Evolutionary conservation across 345 rosid genomes (phyloP).

Genomic region (Sonneratia alba): DNA sequence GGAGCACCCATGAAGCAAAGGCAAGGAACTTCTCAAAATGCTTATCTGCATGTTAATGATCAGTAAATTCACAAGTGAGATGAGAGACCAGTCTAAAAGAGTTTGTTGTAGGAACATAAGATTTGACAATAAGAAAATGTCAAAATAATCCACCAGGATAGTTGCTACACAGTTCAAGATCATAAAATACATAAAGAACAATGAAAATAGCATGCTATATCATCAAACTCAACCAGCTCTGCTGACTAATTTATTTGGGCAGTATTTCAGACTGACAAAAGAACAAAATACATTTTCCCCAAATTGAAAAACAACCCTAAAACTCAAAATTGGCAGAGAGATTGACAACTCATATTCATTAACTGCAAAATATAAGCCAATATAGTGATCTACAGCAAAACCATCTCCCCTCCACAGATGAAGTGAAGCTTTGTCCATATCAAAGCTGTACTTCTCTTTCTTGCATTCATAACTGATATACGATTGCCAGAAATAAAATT

Average conservation of each 20-base stretch:
- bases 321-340: neutral
- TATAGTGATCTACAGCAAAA: no score
- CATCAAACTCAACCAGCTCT: neutral
- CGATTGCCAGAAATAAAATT: no score
- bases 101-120: neutral
- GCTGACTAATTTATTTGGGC: no score
- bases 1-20: slow-evolving; percentile 78
- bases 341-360: no score
- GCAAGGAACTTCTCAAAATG: neutral
- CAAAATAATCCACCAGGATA: neutral
- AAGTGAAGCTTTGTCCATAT: neutral
- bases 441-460: neutral
- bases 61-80: neutral
- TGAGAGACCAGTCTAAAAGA: neutral
- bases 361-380: no score
- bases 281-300: no score
- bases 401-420: neutral
- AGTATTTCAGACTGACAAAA: no score
- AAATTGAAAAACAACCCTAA: no score
- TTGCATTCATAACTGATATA: neutral
- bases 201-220: neutral
- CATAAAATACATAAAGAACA: neutral
- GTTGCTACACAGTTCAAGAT: neutral
- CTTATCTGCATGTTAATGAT: neutral
- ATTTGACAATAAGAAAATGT: neutral